Conservation (phyloP, 106 monocot species). For the Amphibolis antarctica region DNA sequence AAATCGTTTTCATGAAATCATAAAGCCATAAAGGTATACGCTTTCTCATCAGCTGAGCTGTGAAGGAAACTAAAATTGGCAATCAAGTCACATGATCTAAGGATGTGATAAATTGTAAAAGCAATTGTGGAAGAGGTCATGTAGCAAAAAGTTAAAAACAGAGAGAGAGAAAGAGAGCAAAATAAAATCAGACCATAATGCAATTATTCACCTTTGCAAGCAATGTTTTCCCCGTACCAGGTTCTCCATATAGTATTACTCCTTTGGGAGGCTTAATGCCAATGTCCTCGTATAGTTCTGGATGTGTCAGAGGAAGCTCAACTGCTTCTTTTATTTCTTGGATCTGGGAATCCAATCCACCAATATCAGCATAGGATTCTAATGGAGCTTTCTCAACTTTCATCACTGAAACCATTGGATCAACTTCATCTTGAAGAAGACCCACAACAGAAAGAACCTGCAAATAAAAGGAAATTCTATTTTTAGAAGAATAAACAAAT, state of each 20-base stretch:
- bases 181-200: background rate
- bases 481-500: background rate
- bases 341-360: slow-evolving; percentile 90
- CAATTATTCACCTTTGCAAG: slow-evolving; percentile 62
- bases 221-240: slow-evolving; percentile 91
- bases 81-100: too few species aligned
- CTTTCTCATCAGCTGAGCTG: too few species aligned
- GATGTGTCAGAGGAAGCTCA: slow-evolving; percentile 93
- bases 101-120: too few species aligned
- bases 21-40: too few species aligned
- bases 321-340: slow-evolving; percentile 98
- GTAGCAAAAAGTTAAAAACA: too few species aligned
- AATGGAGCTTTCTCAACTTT: slow-evolving; percentile 96
- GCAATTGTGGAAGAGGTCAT: too few species aligned
- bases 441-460: slow-evolving; percentile 97
- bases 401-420: slow-evolving; percentile 98
- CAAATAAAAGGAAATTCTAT: background rate
- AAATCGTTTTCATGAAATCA: too few species aligned
- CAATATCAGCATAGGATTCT: slow-evolving; percentile 96
- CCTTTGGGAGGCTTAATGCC: slow-evolving; percentile 94
- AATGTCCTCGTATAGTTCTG: slow-evolving; percentile 94
- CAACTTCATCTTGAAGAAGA: slow-evolving; percentile 92
- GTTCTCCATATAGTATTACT: slow-evolving; percentile 93
- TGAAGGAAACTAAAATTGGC: too few species aligned
- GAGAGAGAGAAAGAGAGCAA: too few species aligned